Percentiles rank a stretch among this genome's conserved stretches.
phyloP scores from a whole-genome alignment of 1,284 basidiomycete species.

The Schizophyllum amplum region DNA sequence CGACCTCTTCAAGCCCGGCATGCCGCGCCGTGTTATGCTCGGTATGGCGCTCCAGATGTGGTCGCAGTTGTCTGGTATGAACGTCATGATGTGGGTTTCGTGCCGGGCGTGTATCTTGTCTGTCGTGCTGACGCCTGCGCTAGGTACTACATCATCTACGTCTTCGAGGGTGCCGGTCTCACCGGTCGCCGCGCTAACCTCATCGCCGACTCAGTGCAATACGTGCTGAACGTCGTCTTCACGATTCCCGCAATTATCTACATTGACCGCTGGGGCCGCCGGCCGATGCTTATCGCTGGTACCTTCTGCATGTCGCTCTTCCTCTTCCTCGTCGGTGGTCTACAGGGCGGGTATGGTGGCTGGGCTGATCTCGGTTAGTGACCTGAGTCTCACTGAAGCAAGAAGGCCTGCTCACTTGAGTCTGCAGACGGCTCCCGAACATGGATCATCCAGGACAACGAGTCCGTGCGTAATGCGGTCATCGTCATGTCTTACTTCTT shows the following conservation, averaged over 20 bases:
- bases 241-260: conserved; percentile 71
- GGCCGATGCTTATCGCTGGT: conserved; percentile 66
- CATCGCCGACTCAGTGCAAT: conserved; percentile 71
- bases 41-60: conserved; percentile 56
- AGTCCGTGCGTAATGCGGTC: conserved; percentile 53
- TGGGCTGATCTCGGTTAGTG: conserved; percentile 41
- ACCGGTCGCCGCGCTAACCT: conserved; percentile 63
- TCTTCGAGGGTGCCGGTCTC: conserved; percentile 70
- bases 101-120: background rate
- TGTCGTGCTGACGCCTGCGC: background rate
- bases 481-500: conserved; percentile 73
- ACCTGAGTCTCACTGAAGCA: conserved; percentile 18
- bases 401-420: background rate
- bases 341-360: conserved; percentile 58
- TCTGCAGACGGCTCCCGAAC: conserved; percentile 20
- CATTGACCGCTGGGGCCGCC: conserved; percentile 73
- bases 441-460: conserved; percentile 57
- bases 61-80: conserved; percentile 58
- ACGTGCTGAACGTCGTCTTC: conserved; percentile 66
- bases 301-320: conserved; percentile 66
- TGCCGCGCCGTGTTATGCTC: conserved; percentile 50
- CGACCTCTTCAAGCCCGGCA: conserved; percentile 56
- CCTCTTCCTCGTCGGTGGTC: conserved; percentile 69
- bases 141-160: conserved; percentile 71
- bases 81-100: conserved; percentile 60